A percentile compares a stretch with the other conserved stretches of the same genome.
Evolutionary conservation across 495 filamentous ascomycete genomes (phyloP).

Genomic region (Friedmanniomyces simplex): DNA sequence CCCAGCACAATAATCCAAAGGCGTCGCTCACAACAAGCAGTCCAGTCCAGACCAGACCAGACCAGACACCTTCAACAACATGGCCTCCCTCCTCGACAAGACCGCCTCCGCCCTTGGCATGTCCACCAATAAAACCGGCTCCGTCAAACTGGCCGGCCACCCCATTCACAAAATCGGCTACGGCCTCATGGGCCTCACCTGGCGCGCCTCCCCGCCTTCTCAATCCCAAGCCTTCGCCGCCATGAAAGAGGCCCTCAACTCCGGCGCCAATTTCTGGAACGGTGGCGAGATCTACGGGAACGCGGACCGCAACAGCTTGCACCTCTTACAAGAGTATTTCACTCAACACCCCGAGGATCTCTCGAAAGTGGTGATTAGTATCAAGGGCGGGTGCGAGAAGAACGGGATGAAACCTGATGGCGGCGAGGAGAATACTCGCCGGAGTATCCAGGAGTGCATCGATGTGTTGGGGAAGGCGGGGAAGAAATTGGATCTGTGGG

Average conservation of each 20-base stretch:
- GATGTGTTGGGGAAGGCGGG: constrained; percentile 50
- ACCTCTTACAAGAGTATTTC: constrained; percentile 56
- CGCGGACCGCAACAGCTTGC: constrained; percentile 55
- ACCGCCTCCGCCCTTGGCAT: constrained; percentile 11
- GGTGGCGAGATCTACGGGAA: constrained; percentile 72
- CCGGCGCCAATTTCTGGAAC: constrained; percentile 69
- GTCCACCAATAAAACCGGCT: constrained; percentile 1
- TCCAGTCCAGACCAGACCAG: too few relatives aligned
- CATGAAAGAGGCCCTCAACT: constrained; percentile 53
- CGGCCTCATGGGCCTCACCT: constrained; percentile 53
- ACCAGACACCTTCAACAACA: too few relatives aligned
- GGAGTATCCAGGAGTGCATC: constrained; percentile 58
- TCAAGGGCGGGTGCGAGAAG: constrained; percentile 50
- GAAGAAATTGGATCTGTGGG: constrained; percentile 76
- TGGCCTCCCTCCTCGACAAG: constrained; percentile 15
- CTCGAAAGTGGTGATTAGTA: constrained; percentile 50
- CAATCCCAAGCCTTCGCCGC: constrained; percentile 56
- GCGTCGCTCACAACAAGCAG: too few relatives aligned
- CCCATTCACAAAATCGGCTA: constrained; percentile 29
- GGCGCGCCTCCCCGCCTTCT: constrained; percentile 48
- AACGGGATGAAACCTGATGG: constrained; percentile 41
- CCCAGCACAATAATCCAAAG: too few relatives aligned
- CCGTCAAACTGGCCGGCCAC: constrained; percentile 17
- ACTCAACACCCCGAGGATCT: constrained; percentile 57
- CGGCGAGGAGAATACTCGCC: constrained; percentile 50